Evolutionary conservation across 805 yeast species (phyloP).

Genomic region (Henningerozyma blattae): DNA sequence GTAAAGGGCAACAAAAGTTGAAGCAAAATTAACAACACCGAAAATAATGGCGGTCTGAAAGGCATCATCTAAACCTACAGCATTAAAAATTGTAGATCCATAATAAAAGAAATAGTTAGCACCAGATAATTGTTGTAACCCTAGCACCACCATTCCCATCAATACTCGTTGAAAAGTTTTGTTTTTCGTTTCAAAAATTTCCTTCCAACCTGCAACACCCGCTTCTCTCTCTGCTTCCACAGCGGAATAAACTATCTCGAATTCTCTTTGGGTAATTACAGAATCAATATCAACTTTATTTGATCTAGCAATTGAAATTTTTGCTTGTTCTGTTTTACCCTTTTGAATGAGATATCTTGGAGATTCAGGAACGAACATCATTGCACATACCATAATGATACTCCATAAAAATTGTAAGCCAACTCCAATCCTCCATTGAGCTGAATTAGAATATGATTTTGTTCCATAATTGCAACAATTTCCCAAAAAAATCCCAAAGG

Average conservation of each 20-base stretch:
- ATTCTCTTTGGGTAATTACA: conserved; percentile 24
- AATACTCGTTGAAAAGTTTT: conserved; percentile 47
- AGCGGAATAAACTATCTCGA: conserved; percentile 14
- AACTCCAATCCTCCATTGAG: conserved; percentile 63
- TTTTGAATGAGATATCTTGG: conserved; percentile 38
- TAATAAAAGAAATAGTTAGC: conserved; percentile 59
- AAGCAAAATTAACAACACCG: conserved; percentile 33
- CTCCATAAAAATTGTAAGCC: conserved; percentile 43
- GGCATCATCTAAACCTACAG: conserved; percentile 47
- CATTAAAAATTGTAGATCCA: conserved; percentile 48
- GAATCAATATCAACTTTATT: conserved; percentile 19
- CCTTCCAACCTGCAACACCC: background rate
- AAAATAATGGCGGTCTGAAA: conserved; percentile 45
- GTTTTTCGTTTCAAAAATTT: conserved; percentile 29
- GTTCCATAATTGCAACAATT: conserved; percentile 66
- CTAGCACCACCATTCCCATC: conserved; percentile 38
- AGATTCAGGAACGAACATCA: conserved; percentile 38
- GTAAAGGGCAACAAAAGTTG: conserved; percentile 46
- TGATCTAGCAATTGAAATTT: conserved; percentile 31
- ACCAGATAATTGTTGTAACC: conserved; percentile 43
- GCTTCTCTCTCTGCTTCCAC: conserved; percentile 25
- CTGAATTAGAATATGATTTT: conserved; percentile 46
- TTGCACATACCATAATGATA: conserved; percentile 24
- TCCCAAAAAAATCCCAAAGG: conserved; percentile 64
- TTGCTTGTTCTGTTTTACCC: conserved; percentile 41